Conservation (phyloP, 2,329 filamentous ascomycete species). For the Calonectria fujianensis region DNA sequence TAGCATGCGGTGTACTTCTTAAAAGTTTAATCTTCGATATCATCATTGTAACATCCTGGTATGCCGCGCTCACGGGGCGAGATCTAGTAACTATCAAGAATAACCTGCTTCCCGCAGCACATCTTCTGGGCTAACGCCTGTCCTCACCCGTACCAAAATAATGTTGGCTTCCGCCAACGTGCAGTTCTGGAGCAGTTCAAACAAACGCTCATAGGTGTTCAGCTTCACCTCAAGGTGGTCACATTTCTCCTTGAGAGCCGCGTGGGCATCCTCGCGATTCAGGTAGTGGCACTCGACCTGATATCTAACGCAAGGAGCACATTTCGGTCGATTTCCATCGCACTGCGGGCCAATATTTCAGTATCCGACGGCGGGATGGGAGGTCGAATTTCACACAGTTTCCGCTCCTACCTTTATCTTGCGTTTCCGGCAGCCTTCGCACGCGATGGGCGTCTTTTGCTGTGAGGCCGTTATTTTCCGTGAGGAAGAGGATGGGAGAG, state of each 20-base stretch:
- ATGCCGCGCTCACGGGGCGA: no score
- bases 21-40: no score
- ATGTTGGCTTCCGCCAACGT: background rate
- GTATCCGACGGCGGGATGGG: background rate
- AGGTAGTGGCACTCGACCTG: background rate
- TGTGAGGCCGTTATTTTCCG: background rate
- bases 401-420: background rate
- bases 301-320: background rate
- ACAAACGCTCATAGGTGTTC: background rate
- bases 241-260: background rate
- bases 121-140: background rate
- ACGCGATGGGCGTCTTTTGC: background rate
- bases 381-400: background rate
- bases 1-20: no score
- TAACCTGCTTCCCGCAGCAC: background rate
- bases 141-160: background rate
- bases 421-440: background rate
- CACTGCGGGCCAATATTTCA: background rate
- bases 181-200: background rate
- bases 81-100: no score
- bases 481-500: no score
- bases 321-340: background rate
- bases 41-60: no score
- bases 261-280: background rate
- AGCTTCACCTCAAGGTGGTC: background rate